These are phyloP conservation scores for Saccharomyces kudriavzevii DNA, from an alignment of 805 yeast genomes.

Conservation along the genomic window DNA sequence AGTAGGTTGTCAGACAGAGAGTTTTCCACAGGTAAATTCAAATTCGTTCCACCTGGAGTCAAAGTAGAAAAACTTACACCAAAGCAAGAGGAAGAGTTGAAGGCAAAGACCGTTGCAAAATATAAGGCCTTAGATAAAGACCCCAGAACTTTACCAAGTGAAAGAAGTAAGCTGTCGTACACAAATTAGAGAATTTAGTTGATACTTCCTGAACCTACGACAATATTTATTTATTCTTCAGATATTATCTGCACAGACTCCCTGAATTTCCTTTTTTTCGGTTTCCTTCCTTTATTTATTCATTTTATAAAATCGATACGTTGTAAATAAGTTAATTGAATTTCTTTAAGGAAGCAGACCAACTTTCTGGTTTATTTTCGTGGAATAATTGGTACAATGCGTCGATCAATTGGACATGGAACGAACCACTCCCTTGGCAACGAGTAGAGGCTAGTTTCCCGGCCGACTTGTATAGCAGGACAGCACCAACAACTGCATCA, in stretches of 20 bases:
- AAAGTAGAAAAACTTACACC: constrained; percentile 63
- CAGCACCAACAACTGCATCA: constrained; percentile 47
- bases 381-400: constrained; percentile 21
- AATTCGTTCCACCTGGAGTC: constrained; percentile 74
- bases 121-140: constrained; percentile 42
- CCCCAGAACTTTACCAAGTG: constrained; percentile 49
- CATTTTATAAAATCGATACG: neutral
- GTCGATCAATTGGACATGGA: constrained; percentile 26
- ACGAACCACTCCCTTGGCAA: constrained; percentile 32
- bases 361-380: constrained; percentile 18
- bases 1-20: constrained; percentile 83
- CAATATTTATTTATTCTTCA: neutral
- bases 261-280: neutral
- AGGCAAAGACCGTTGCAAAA: constrained; percentile 41
- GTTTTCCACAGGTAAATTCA: constrained; percentile 84
- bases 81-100: constrained; percentile 52
- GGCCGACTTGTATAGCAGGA: constrained; percentile 50
- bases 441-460: constrained; percentile 44
- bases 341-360: constrained; percentile 17
- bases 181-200: constrained; percentile 42
- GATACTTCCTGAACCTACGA: neutral
- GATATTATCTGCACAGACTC: neutral
- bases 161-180: constrained; percentile 42
- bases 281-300: neutral
- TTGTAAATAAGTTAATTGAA: constrained; percentile 10